Base-by-base conservation (phyloP, 257 asterid genomes). In the Striga asiatica region DNA sequence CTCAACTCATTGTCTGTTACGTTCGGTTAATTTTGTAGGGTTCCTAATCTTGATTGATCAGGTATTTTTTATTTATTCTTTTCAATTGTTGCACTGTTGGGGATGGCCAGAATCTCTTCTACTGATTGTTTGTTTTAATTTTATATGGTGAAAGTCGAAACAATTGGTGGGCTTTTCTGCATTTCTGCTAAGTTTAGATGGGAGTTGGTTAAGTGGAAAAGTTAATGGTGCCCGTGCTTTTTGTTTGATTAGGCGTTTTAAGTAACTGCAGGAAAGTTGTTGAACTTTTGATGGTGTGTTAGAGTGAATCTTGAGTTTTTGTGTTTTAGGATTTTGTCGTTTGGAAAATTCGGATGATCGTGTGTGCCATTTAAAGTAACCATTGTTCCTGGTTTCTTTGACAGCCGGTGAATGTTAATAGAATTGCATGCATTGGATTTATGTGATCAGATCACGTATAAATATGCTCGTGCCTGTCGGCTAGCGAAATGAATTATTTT, bases 1-100 rank as follows among this genome's bases (percentile, higher is more conserved):
- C 65, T n/a, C 31, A 22, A 51, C 66, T 58, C 64, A 49, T 57
- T 65, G 71, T 35, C 20, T 11, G 6, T 50, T 10, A 37, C 23
- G 61, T 39, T 29, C 2, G 60, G 14, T 48, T 13, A 12, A 28
- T 41, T 13, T 8, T n/a, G n/a, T 14, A 10, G 60, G 55, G 41
- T 61, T 56, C 16, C 38, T 38, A n/a, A 23, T 41, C 10, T 50
- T 12, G 39, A 13, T 57, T 61, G 46, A 50, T 43, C 58, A 57
- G 70, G 74, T 63, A 63, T 39, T 60, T 21, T 42, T 19, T 38
- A n/a, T 32, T 32, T 32, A 13, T 5, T 41, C 14, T 56, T 55
- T 50, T 45, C 22, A 13, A 50, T 16, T 4, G 48, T 21, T 16
- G 22, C 17, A 37, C 39, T 56, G 17, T n/a, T 16, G 61, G 46